Evolutionary conservation across 352 stramenopile species (phyloP).

Genomic region (Pythium inflatum): DNA sequence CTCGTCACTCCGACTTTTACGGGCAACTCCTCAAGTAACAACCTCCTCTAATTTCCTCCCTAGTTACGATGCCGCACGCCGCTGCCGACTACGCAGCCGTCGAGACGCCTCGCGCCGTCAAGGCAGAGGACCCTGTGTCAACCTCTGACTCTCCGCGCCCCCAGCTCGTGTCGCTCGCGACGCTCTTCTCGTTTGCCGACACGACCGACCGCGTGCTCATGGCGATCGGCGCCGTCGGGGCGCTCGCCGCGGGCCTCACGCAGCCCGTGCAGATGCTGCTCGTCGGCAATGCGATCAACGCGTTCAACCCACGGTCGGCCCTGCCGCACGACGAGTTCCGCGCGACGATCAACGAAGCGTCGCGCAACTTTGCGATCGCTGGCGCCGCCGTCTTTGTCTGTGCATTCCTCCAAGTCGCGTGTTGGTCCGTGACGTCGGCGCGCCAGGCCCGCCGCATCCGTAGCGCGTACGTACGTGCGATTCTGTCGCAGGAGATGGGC

Average conservation of each 20-base stretch:
- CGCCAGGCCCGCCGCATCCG: constrained; percentile 45
- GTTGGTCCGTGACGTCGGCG: constrained; percentile 35
- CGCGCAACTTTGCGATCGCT: constrained; percentile 34
- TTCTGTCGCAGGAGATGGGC: constrained; percentile 44
- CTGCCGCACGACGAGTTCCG: background rate
- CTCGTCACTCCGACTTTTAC: too few species aligned
- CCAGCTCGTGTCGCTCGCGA: constrained; percentile 27
- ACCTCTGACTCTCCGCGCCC: too few species aligned
- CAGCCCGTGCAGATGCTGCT: constrained; percentile 45
- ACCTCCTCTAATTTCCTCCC: too few species aligned
- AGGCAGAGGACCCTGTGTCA: too few species aligned
- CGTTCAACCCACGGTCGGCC: constrained; percentile 32
- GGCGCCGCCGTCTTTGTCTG: constrained; percentile 28
- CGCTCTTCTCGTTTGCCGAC: constrained; percentile 44
- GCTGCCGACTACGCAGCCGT: constrained; percentile 14
- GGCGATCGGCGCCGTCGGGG: constrained; percentile 32
- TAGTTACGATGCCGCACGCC: background rate
- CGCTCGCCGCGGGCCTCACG: constrained; percentile 28
- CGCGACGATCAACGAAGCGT: constrained; percentile 23
- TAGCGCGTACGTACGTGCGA: constrained; percentile 38
- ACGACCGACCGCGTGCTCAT: constrained; percentile 37
- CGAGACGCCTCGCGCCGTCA: too few species aligned
- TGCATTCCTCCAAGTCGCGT: constrained; percentile 37
- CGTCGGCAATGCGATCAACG: constrained; percentile 41
- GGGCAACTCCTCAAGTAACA: too few species aligned